Conservation (phyloP, 2,329 filamentous ascomycete genomes). For the Paramyrothecium sp. region DNA sequence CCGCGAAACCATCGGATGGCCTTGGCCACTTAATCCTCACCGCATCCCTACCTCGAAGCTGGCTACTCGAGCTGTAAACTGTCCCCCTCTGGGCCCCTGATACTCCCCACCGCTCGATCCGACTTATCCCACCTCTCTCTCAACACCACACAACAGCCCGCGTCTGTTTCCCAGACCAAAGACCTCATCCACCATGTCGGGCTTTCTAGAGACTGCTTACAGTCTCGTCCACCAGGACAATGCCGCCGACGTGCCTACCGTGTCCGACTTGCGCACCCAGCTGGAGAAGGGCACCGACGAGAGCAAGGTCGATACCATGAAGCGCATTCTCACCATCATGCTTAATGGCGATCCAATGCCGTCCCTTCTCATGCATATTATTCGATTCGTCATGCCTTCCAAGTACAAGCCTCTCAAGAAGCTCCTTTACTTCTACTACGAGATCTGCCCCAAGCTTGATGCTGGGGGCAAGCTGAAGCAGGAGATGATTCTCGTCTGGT, state of each 20-base stretch:
- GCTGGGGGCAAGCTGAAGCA: conserved; percentile 93
- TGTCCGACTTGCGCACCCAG: conserved; percentile 89
- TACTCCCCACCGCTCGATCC: conserved; percentile 29
- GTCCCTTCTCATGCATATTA: conserved; percentile 97
- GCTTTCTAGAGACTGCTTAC: conserved; percentile 92
- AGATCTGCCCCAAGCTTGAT: conserved; percentile 97
- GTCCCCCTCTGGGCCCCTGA: conserved; percentile 23
- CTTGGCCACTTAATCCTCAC: conserved; percentile 17
- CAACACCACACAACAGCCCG: conserved; percentile 14
- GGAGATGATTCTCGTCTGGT: conserved; percentile 99
- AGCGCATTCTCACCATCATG: conserved; percentile 95
- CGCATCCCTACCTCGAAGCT: conserved; percentile 19
- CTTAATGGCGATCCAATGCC: conserved; percentile 97
- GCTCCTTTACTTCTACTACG: conserved; percentile 98
- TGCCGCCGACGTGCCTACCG: conserved; percentile 82
- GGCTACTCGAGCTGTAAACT: conserved; percentile 12
- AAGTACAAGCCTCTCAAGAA: conserved; percentile 98
- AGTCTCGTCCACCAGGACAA: conserved; percentile 98
- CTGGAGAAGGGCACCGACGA: conserved; percentile 93
- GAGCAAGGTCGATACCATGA: conserved; percentile 92
- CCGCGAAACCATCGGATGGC: conserved; percentile 25
- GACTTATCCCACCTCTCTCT: conserved; percentile 21
- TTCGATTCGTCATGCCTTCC: conserved; percentile 98
- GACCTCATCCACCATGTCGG: conserved; percentile 69
- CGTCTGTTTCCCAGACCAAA: conserved; percentile 16